Evolutionary conservation across 2,329 filamentous ascomycete genomes (phyloP), one percentile per base, ranked within the genome.

Genomic region (Eutypa lata): DNA sequence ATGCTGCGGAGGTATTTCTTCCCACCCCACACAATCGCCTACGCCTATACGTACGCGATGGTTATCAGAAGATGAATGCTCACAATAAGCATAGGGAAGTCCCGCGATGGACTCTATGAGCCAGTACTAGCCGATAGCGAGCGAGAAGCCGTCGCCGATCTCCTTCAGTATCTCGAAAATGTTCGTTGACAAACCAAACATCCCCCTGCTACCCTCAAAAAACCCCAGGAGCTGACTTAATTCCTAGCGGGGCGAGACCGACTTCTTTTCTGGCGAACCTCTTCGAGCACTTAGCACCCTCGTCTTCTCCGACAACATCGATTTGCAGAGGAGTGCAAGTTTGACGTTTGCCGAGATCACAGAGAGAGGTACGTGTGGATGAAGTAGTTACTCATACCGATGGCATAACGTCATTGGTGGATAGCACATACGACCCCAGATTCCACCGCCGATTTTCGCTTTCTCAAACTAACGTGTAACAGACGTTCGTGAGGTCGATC

Each of bases 301-400:
- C 24, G 94, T 99, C 53, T 99, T 96, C 72, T 99, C 94, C 53
- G 92, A 97, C 73, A 99, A 99, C 76, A 92, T 99, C 70, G 94
- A 99, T 71, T 81, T 99, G 50, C 94, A 99, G 76, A 84, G 94
- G 61, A 97, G 94, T 75, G 94, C 94, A 50, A 97, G 93, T 71
- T 83, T 99, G 72, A 99, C 94, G 2, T 99, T 99, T 79, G 94
- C 94, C 55, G 94, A 99, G 72, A 99, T 99, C 62, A 99, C 94
- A 38, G 94, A 99, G 75, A 78, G 93, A 90, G 93, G 94, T 97
- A 81, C 65, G 56, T 60, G 35, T 28, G 13, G 8, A 45, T 24
- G 22, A 13, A 45, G 19, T 22, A 21, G 6, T 18, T 22, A 3
- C 19, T 42, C 19, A 8, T 22, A 18, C 22, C 11, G 42, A 45